Conservation (phyloP, 2,329 filamentous ascomycete genomes). For the Sporothrix curviconia region DNA sequence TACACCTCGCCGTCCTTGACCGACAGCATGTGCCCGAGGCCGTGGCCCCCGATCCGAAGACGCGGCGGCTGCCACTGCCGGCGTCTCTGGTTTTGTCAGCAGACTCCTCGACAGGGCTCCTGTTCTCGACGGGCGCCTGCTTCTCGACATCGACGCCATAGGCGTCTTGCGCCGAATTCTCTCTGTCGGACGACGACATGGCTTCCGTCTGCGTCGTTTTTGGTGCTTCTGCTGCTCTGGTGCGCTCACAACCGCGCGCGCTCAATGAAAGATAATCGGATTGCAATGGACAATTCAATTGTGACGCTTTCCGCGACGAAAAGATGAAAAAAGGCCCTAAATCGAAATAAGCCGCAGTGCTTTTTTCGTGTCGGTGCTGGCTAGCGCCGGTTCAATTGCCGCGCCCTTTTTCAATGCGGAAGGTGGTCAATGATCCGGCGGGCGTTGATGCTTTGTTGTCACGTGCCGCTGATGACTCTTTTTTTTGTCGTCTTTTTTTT, state of each 20-base stretch:
- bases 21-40: conserved; percentile 20
- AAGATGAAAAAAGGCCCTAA: too few species aligned
- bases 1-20: conserved; percentile 30
- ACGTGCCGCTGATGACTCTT: not conserved
- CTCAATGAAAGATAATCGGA: not conserved
- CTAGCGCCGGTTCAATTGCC: conserved; percentile 11
- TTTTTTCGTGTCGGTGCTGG: conserved; percentile 2
- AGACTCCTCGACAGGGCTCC: not conserved
- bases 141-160: conserved; percentile 20
- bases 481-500: not conserved
- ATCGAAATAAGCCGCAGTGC: not conserved
- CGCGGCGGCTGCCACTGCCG: conserved; percentile 19
- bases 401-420: not conserved
- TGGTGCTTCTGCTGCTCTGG: not conserved
- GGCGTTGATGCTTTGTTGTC: not conserved
- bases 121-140: conserved; percentile 7
- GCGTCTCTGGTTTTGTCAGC: not conserved
- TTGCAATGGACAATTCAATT: not conserved
- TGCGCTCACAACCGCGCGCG: not conserved
- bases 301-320: too few species aligned
- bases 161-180: not conserved
- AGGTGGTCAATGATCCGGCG: not conserved
- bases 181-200: conserved; percentile 13
- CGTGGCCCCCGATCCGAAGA: not conserved
- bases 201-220: not conserved